These are phyloP conservation scores for Cyclotella atomus DNA, from an alignment of 108 stramenopile genomes.

Conservation along the genomic window DNA sequence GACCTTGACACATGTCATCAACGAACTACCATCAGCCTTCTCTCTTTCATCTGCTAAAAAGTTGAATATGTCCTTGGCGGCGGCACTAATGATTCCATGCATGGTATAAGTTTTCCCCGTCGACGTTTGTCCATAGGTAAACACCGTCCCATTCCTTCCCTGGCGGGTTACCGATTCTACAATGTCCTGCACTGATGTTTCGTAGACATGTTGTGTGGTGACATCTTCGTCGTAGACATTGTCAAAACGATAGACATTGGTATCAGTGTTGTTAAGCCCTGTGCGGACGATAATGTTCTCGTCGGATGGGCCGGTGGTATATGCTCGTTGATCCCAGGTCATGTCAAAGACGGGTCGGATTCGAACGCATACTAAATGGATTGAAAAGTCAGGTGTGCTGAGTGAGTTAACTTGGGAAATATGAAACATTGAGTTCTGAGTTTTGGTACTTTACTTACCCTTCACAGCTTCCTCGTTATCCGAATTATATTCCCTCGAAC, in stretches of 20 bases:
- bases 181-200: slow-evolving; percentile 67
- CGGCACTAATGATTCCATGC: slow-evolving; percentile 69
- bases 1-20: slow-evolving; percentile 57
- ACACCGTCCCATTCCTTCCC: slow-evolving; percentile 85
- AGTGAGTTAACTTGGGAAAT: not conserved
- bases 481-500: not conserved
- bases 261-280: not conserved
- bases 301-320: not conserved
- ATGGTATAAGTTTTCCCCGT: slow-evolving; percentile 53
- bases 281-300: not conserved
- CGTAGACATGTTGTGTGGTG: slow-evolving; percentile 74
- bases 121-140: slow-evolving; percentile 70
- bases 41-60: slow-evolving; percentile 1
- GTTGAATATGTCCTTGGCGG: slow-evolving; percentile 63
- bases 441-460: not conserved
- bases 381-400: not conserved
- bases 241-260: slow-evolving; percentile 68
- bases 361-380: slow-evolving; percentile 13
- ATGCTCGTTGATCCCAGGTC: slow-evolving; percentile 13
- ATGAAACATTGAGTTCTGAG: not conserved
- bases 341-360: slow-evolving; percentile 13
- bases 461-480: slow-evolving; percentile 16
- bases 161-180: slow-evolving; percentile 64
- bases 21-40: not conserved
- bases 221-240: slow-evolving; percentile 76